Percentiles rank a stretch among this genome's conserved stretches.
phyloP scores from a whole-genome alignment of 2,329 filamentous ascomycete species.

The Eurotiales sp. region DNA sequence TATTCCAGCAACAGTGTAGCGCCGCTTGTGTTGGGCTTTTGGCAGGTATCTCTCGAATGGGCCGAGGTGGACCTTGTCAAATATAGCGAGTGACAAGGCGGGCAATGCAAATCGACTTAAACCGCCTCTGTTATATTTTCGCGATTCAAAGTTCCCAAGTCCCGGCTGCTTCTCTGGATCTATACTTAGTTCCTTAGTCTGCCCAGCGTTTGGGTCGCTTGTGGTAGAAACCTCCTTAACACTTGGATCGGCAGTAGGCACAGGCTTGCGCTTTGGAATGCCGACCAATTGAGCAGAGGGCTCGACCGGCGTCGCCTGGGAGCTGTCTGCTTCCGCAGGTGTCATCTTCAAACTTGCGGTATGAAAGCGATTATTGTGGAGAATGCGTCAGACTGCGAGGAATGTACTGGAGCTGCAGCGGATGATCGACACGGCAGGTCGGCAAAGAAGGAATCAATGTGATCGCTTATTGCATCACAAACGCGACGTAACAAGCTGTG shows the following conservation, averaged over 20 bases:
- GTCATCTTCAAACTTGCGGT: too few relatives aligned
- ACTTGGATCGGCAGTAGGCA: background rate
- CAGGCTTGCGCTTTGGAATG: slow-evolving; percentile 13
- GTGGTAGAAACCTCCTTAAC: background rate
- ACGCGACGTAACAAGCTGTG: too few relatives aligned
- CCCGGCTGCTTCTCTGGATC: slow-evolving; percentile 7
- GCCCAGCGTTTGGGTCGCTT: background rate
- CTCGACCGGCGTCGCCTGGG: background rate
- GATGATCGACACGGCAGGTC: background rate
- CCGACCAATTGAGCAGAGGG: background rate
- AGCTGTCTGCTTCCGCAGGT: background rate
- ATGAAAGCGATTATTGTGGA: slow-evolving; percentile 8
- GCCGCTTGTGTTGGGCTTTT: slow-evolving; percentile 14
- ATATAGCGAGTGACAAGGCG: slow-evolving; percentile 1
- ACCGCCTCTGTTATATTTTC: too few relatives aligned
- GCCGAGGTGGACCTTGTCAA: slow-evolving; percentile 11
- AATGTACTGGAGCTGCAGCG: background rate
- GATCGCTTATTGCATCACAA: too few relatives aligned
- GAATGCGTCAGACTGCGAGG: background rate
- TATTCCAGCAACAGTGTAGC: slow-evolving; percentile 13
- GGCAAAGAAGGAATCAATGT: too few relatives aligned
- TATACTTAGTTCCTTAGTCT: background rate
- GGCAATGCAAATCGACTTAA: slow-evolving; percentile 1
- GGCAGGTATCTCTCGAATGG: slow-evolving; percentile 13
- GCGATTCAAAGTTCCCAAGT: too few relatives aligned